A percentile compares a stretch with the other conserved stretches of the same genome.
phyloP scores from a whole-genome alignment of 108 stramenopile species.

The Nitzschia palea region DNA sequence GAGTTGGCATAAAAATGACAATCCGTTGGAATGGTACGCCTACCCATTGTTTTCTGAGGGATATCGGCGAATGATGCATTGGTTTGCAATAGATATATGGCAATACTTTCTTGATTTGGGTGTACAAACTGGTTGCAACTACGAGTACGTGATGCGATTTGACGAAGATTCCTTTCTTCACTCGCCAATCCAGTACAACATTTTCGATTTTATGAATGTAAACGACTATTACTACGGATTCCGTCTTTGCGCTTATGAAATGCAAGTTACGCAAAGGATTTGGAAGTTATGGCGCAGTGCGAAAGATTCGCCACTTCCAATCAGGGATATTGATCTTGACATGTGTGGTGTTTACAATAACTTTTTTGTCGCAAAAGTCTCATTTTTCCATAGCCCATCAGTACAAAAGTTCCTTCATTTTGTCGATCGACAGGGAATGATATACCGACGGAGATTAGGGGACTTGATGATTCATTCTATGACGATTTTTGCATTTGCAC shows the following conservation, averaged over 20 bases:
- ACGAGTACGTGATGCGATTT: constrained; percentile 74
- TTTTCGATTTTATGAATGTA: constrained; percentile 65
- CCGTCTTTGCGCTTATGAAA: constrained; percentile 67
- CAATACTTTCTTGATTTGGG: constrained; percentile 44
- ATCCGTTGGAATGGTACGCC: constrained; percentile 44
- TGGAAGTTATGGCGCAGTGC: constrained; percentile 27
- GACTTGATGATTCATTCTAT: constrained; percentile 82
- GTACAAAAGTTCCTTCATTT: constrained; percentile 54
- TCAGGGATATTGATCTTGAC: constrained; percentile 35
- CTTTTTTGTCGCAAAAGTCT: constrained; percentile 64
- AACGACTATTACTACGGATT: constrained; percentile 66
- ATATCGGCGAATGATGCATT: constrained; percentile 77
- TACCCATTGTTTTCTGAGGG: constrained; percentile 53
- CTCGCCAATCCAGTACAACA: constrained; percentile 61
- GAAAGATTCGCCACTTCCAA: constrained; percentile 20
- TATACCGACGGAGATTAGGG: constrained; percentile 66
- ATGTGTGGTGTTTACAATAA: constrained; percentile 83
- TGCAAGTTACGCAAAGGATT: constrained; percentile 47
- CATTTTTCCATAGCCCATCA: constrained; percentile 45
- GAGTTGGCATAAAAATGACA: constrained; percentile 33
- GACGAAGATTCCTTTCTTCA: constrained; percentile 82
- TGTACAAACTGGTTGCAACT: constrained; percentile 32
- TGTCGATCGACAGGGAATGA: constrained; percentile 66
- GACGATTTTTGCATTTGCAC: constrained; percentile 61
- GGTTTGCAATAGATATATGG: constrained; percentile 75